Evolutionary conservation across 192 early-diverging fungal species (phyloP).

Genomic region (Coemansia sp.): DNA sequence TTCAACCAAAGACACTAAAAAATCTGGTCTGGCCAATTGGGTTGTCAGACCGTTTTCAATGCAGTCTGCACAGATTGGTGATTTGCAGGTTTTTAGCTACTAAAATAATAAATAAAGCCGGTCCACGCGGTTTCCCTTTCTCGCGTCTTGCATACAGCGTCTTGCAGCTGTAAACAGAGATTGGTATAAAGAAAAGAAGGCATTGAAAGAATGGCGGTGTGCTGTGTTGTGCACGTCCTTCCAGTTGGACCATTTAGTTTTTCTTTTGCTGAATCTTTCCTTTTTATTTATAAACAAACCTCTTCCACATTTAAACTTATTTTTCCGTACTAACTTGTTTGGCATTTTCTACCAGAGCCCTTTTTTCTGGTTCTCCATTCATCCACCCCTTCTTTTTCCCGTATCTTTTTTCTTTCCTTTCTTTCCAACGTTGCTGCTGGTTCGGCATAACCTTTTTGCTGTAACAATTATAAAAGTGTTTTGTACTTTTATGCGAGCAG

Average conservation of each 20-base stretch:
- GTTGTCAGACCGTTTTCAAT: not conserved
- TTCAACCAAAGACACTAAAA: not conserved
- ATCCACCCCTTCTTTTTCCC: not conserved
- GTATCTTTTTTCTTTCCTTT: not conserved
- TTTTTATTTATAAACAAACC: not conserved
- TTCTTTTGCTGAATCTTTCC: not conserved
- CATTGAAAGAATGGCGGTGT: not conserved
- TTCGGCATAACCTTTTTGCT: not conserved
- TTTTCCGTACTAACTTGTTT: not conserved
- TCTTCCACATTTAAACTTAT: not conserved
- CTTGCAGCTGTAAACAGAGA: not conserved
- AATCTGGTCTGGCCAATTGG: not conserved
- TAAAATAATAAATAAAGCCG: not conserved
- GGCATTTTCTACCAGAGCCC: not conserved
- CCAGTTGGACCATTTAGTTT: not conserved
- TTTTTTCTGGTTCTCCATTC: not conserved
- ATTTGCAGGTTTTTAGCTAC: not conserved
- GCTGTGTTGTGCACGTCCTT: not conserved
- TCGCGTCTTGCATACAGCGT: not conserved
- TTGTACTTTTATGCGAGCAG: too few relatives aligned
- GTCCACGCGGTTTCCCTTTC: not conserved
- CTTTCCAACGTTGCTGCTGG: not conserved
- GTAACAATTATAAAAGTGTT: not conserved
- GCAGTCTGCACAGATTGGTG: not conserved
- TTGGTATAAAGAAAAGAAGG: not conserved